phyloP scores from a whole-genome alignment of 805 yeast species.

The Barnettozyma sp. region DNA sequence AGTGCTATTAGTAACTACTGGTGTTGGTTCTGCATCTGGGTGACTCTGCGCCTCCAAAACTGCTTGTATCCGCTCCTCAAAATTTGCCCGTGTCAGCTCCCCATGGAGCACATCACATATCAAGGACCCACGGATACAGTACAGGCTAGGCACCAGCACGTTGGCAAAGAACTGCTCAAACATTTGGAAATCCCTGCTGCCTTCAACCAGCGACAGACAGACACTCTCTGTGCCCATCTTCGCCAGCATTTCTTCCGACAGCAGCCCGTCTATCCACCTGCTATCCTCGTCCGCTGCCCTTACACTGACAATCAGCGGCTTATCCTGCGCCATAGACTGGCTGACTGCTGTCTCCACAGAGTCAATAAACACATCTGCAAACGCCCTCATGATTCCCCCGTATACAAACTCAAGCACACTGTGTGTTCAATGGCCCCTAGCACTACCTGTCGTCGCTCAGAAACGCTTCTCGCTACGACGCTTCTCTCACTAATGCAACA shows the following conservation, averaged over 20 bases:
- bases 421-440: no score
- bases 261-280: slow-evolving; percentile 19
- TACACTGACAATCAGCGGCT: slow-evolving; percentile 36
- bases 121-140: slow-evolving; percentile 43
- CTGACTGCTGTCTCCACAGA: slow-evolving; percentile 36
- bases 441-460: no score
- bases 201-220: slow-evolving; percentile 34
- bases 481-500: no score
- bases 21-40: slow-evolving; percentile 4
- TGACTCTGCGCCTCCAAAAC: slow-evolving; percentile 6
- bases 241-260: slow-evolving; percentile 13
- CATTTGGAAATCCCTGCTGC: slow-evolving; percentile 36
- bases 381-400: slow-evolving; percentile 11
- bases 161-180: slow-evolving; percentile 53
- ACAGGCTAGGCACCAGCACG: slow-evolving; percentile 47
- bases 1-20: slow-evolving; percentile 4
- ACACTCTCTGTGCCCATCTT: slow-evolving; percentile 28
- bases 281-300: slow-evolving; percentile 23
- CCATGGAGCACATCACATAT: slow-evolving; percentile 38
- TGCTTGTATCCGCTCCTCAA: slow-evolving; percentile 18
- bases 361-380: slow-evolving; percentile 18
- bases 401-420: no score
- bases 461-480: no score
- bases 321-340: slow-evolving; percentile 29
- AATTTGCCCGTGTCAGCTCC: slow-evolving; percentile 24